These are phyloP conservation scores for Quercus cerris DNA, from an alignment of 306 rosid species.

Conservation along the genomic window DNA sequence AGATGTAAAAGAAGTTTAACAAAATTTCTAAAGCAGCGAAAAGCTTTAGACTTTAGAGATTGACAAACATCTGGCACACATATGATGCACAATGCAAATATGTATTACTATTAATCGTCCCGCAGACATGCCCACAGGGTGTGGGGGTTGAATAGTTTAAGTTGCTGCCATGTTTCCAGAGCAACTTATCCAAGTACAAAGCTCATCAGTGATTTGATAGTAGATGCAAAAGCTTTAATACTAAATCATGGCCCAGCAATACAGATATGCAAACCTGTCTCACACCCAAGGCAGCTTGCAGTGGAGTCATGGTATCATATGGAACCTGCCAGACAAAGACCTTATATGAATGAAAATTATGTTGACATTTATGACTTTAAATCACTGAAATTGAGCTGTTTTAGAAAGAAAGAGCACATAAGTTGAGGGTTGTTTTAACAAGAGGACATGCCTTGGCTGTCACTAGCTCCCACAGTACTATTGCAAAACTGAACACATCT, in stretches of 20 bases:
- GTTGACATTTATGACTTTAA: not conserved
- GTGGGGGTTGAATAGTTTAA: not conserved
- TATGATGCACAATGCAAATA: not conserved
- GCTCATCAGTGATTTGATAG: conserved; percentile 1
- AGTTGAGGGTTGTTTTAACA: not conserved
- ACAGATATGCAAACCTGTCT: conserved; percentile 78
- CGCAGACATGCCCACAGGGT: too few species aligned
- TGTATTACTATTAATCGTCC: not conserved
- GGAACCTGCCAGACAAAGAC: conserved; percentile 66
- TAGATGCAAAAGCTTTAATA: not conserved
- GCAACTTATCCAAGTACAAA: not conserved
- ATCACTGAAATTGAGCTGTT: not conserved
- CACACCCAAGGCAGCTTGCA: conserved; percentile 99
- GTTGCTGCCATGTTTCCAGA: not conserved
- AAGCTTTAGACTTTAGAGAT: too few species aligned
- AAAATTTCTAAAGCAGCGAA: too few species aligned
- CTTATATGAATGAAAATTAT: conserved; percentile 1
- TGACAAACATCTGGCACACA: too few species aligned
- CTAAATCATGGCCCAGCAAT: not conserved
- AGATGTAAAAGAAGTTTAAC: too few species aligned
- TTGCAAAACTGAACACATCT: conserved; percentile 92
- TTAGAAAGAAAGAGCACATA: conserved; percentile 12
- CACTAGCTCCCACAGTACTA: conserved; percentile 96
- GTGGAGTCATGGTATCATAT: conserved; percentile 96
- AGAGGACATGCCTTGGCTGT: conserved; percentile 75